These are phyloP conservation scores for Pseudogymnoascus sp. DNA, from an alignment of 2,329 filamentous ascomycete species.

Conservation along the genomic window DNA sequence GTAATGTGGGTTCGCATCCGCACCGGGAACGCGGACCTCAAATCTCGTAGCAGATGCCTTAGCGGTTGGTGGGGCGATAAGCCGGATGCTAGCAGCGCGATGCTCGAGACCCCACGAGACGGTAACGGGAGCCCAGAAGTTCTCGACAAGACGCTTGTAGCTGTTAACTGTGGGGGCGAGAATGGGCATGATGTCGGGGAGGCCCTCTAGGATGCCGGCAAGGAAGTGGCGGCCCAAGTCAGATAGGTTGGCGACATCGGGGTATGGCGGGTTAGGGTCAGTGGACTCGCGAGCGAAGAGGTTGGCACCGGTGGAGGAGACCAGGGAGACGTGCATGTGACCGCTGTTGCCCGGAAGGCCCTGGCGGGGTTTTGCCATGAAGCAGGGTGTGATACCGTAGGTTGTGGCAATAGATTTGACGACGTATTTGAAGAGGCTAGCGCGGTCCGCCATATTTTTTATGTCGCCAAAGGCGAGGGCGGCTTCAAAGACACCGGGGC, in stretches of 20 bases:
- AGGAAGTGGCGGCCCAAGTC: constrained; percentile 90
- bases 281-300: constrained; percentile 67
- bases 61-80: constrained; percentile 82
- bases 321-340: constrained; percentile 89
- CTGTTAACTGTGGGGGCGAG: constrained; percentile 93
- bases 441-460: constrained; percentile 82
- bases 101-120: constrained; percentile 97
- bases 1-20: constrained; percentile 82
- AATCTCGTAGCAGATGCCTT: constrained; percentile 83
- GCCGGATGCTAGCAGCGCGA: constrained; percentile 79
- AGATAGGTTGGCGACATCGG: constrained; percentile 72
- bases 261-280: constrained; percentile 64
- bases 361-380: constrained; percentile 95
- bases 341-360: constrained; percentile 91
- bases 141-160: constrained; percentile 96
- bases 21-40: constrained; percentile 88
- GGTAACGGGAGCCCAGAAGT: constrained; percentile 97
- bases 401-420: constrained; percentile 84
- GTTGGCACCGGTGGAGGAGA: constrained; percentile 71
- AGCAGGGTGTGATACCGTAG: constrained; percentile 89
- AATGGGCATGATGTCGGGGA: constrained; percentile 93
- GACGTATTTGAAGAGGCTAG: constrained; percentile 86
- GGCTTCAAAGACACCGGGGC: constrained; percentile 91
- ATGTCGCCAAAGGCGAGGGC: constrained; percentile 88
- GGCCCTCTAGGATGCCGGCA: constrained; percentile 77